A percentile compares a stretch with the other conserved stretches of the same genome.
Conservation (phyloP, 169 alveolate species). For the Ichthyophthirius multifiliis region DNA sequence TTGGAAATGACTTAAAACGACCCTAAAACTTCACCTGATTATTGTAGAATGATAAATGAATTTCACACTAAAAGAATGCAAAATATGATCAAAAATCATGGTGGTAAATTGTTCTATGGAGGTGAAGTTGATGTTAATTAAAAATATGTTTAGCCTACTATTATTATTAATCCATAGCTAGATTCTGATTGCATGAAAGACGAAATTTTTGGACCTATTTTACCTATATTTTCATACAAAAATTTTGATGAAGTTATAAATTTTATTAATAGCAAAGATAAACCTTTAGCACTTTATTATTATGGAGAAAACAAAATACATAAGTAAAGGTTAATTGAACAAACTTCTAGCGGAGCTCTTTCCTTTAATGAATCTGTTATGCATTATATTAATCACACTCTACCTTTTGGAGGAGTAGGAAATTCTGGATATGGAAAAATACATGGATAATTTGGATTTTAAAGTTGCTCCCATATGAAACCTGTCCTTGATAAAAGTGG, state of each 20-base stretch:
- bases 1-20: constrained; percentile 60
- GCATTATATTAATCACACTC: constrained; percentile 54
- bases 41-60: constrained; percentile 71
- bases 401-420: constrained; percentile 88
- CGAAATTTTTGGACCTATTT: constrained; percentile 87
- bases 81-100: constrained; percentile 51
- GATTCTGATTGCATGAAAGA: constrained; percentile 64
- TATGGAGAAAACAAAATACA: constrained; percentile 48
- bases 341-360: constrained; percentile 73
- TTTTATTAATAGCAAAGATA: constrained; percentile 66
- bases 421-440: constrained; percentile 69
- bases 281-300: constrained; percentile 81
- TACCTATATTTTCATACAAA: constrained; percentile 69
- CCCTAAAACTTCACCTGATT: constrained; percentile 59
- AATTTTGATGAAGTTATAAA: constrained; percentile 68
- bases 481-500: constrained; percentile 28
- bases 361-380: constrained; percentile 71
- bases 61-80: constrained; percentile 74
- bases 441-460: constrained; percentile 68
- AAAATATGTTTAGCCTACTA: constrained; percentile 73
- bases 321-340: constrained; percentile 18
- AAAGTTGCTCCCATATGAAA: constrained; percentile 32
- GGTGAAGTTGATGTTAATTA: constrained; percentile 49
- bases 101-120: constrained; percentile 72
- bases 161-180: constrained; percentile 63